These are phyloP conservation scores for Hypoxylon intermedium DNA, from an alignment of 495 filamentous ascomycete species.

Conservation along the genomic window DNA sequence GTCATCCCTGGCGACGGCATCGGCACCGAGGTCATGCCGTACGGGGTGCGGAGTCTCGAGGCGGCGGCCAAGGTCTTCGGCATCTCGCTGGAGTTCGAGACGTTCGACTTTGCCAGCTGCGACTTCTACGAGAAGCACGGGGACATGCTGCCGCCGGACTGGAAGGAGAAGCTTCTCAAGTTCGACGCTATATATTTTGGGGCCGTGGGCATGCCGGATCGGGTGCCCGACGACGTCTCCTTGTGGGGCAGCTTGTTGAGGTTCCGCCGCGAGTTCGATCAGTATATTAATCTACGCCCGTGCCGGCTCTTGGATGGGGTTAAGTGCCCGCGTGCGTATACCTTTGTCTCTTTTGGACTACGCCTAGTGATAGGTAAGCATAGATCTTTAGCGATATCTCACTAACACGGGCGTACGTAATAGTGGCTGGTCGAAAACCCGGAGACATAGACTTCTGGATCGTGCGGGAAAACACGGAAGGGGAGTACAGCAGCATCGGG, in stretches of 20 bases:
- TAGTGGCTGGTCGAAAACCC: conserved; percentile 65
- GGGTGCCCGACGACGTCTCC: conserved; percentile 42
- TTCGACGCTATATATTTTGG: conserved; percentile 49
- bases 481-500: conserved; percentile 72
- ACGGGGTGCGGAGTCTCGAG: conserved; percentile 39
- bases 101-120: conserved; percentile 43
- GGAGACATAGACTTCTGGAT: conserved; percentile 82
- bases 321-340: conserved; percentile 59
- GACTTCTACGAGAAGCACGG: conserved; percentile 43
- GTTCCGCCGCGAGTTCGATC: conserved; percentile 80
- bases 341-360: conserved; percentile 61
- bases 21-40: conserved; percentile 43
- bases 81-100: conserved; percentile 37
- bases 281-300: conserved; percentile 85
- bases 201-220: conserved; percentile 43
- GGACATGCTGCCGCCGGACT: conserved; percentile 41
- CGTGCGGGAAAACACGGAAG: conserved; percentile 82
- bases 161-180: conserved; percentile 34
- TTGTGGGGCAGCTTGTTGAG: conserved; percentile 67
- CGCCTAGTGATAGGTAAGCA: no score
- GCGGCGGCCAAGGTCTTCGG: conserved; percentile 33
- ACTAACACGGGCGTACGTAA: not conserved
- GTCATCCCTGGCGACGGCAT: conserved; percentile 48
- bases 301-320: conserved; percentile 80
- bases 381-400: no score